Base-by-base conservation (phyloP, 1,284 basidiomycete species). In the Ustilago vetiveriae region DNA sequence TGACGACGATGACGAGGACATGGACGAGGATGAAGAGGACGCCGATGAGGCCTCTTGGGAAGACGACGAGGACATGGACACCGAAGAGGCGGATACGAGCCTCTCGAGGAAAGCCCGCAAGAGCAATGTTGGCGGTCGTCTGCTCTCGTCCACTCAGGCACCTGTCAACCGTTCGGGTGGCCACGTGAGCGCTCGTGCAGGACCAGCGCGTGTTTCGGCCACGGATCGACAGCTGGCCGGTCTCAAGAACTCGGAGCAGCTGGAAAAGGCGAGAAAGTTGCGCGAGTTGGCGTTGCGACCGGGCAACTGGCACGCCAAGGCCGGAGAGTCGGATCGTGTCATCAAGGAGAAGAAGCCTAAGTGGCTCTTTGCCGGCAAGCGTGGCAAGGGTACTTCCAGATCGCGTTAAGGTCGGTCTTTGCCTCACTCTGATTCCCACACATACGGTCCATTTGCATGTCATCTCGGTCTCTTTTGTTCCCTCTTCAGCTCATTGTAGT, bases 31-130 rank as follows among this genome's bases (percentile, higher is more conserved):
- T 56, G 85, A 84, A 19, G 78, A 83, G n/a, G 73, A 64, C 16
- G 72, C 70, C 11, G 64, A 67, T 7, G 71, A 66, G 35, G 87
- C 86, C 53, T 84, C 83, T 7, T 69, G 74, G 64, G 72, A 84
- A 85, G 50, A 85, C 84, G 52, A 86, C 82, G 76, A 91, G 88
- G 83, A 85, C 85, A 82, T 83, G 81, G 80, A 82, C 13, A 71
- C 79, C 19, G 82, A 80, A 22, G 79, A 78, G 23, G 72, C 53
- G 11, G 64, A 59, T 10, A 64, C 36, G 5, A 57, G 35, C 44
- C 54, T 21, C 45, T 68, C 57, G 38, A 71, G 68, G 35, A 78
- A 79, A 72, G 72, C 79, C 57, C 64, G 76, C 55, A 91, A 90
- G 85, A 85, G 85, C 55, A 87, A 89, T 78, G 84, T 87, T 23